phyloP scores from a whole-genome alignment of 2,329 filamentous ascomycete genomes.

The Blastomyces silverae region DNA sequence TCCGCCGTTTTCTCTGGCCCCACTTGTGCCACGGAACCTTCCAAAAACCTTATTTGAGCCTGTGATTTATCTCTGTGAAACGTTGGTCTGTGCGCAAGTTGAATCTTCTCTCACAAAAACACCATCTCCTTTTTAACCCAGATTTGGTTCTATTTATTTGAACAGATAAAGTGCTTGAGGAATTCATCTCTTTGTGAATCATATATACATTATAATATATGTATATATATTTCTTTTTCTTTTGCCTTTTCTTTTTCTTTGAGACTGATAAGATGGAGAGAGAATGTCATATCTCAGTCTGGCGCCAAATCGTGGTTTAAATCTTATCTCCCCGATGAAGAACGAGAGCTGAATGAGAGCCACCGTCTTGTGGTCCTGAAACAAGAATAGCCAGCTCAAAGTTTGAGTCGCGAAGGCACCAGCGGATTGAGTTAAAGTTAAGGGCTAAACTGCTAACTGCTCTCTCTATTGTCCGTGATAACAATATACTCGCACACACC shows the following conservation, averaged over 20 bases:
- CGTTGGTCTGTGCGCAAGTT: too few species aligned
- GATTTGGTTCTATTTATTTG: too few species aligned
- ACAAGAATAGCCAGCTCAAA: not conserved
- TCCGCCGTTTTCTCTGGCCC: too few species aligned
- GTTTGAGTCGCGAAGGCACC: not conserved
- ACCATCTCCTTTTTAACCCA: too few species aligned
- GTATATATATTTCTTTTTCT: too few species aligned
- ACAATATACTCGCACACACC: not conserved
- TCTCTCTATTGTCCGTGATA: not conserved
- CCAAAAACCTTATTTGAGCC: too few species aligned
- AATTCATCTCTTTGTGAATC: too few species aligned
- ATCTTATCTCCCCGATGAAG: not conserved
- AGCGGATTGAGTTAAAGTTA: not conserved
- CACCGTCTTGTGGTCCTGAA: not conserved
- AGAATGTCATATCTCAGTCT: not conserved
- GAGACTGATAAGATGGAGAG: not conserved
- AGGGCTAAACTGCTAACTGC: not conserved
- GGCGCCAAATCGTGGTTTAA: not conserved
- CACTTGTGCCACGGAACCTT: too few species aligned
- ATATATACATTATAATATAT: too few species aligned
- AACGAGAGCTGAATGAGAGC: not conserved
- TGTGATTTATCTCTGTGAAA: too few species aligned
- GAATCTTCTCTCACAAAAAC: too few species aligned
- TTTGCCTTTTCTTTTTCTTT: not conserved
- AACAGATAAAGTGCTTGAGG: too few species aligned